phyloP scores from a whole-genome alignment of 306 rosid genomes.

The Lagenaria siceraria region DNA sequence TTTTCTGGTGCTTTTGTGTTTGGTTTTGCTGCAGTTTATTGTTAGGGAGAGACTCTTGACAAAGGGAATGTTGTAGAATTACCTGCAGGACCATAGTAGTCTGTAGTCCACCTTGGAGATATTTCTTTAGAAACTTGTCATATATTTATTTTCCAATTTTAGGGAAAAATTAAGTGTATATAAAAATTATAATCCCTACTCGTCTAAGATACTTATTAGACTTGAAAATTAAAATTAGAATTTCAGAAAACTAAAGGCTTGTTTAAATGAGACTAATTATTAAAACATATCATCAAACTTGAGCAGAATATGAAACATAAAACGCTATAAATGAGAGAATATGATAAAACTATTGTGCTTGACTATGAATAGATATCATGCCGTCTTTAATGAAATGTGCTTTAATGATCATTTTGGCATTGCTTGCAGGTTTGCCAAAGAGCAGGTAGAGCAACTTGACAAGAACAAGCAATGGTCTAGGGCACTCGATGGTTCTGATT shows the following conservation, averaged over 20 bases:
- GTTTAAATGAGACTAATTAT: neutral
- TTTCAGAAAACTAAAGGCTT: neutral
- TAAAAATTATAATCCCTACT: neutral
- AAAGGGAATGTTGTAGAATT: neutral
- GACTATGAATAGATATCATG: neutral
- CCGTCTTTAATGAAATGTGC: neutral
- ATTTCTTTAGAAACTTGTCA: neutral
- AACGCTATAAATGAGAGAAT: neutral
- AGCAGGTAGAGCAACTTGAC: conserved; percentile 79
- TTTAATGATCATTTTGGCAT: neutral
- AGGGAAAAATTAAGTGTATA: neutral
- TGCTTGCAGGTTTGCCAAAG: conserved; percentile 50
- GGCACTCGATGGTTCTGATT: conserved; percentile 95
- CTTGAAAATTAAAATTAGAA: neutral
- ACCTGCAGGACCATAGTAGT: neutral
- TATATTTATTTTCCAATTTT: neutral
- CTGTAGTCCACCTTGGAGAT: neutral
- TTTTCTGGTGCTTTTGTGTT: too few species aligned
- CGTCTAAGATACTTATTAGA: neutral
- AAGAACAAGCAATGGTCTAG: conserved; percentile 94
- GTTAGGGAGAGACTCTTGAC: too few species aligned
- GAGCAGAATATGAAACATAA: neutral
- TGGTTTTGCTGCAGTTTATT: too few species aligned
- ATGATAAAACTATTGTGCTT: neutral
- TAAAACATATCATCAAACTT: neutral